Evolutionary conservation across 345 rosid species (phyloP).

Genomic region (Trapa incisa): DNA sequence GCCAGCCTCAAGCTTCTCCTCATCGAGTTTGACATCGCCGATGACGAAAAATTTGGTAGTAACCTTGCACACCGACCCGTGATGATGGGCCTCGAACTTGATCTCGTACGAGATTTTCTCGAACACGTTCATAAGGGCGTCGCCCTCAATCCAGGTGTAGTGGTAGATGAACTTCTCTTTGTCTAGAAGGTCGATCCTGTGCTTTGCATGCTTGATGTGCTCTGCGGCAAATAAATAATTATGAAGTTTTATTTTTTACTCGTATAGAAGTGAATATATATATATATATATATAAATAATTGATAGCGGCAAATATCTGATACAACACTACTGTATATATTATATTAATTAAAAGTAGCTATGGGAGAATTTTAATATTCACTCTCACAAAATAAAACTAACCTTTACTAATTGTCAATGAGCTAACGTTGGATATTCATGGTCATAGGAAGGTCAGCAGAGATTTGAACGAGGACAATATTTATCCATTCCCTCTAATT

Average conservation of each 20-base stretch:
- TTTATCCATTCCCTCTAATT: too few relatives aligned
- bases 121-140: not conserved
- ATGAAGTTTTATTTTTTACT: not conserved
- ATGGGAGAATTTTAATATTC: too few relatives aligned
- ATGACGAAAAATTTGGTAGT: slow-evolving; percentile 10
- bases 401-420: too few relatives aligned
- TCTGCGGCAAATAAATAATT: slow-evolving; percentile 5
- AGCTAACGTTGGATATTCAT: too few relatives aligned
- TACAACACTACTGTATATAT: too few relatives aligned
- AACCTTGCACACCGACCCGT: slow-evolving; percentile 15
- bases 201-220: slow-evolving; percentile 19
- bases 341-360: too few relatives aligned
- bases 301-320: too few relatives aligned
- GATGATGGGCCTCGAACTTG: slow-evolving; percentile 9
- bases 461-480: too few relatives aligned
- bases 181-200: slow-evolving; percentile 24
- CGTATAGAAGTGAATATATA: too few relatives aligned
- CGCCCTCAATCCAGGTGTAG: slow-evolving; percentile 26
- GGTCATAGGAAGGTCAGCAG: too few relatives aligned
- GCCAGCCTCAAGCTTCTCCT: slow-evolving; percentile 10
- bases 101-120: slow-evolving; percentile 18
- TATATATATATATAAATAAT: too few relatives aligned
- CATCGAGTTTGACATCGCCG: slow-evolving; percentile 4
- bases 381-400: too few relatives aligned
- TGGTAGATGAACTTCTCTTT: slow-evolving; percentile 11